Evolutionary conservation across 441 rosid species (phyloP).

Genomic region (California macrophylla): DNA sequence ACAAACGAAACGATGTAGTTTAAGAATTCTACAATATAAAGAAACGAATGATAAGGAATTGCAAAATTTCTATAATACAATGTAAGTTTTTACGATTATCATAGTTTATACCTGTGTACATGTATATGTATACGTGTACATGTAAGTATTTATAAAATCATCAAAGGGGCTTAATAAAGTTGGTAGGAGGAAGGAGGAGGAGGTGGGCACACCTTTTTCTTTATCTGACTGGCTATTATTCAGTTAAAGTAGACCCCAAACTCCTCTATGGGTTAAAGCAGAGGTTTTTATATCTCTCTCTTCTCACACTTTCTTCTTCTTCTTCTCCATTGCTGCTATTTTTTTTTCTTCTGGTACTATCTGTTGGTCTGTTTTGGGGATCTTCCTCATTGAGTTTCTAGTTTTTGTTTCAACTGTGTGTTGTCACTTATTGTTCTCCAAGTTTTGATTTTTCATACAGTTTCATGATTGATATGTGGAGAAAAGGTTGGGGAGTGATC

Average conservation of each 20-base stretch:
- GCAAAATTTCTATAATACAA: too few relatives aligned
- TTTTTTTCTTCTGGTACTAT: background rate
- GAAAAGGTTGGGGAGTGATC: background rate
- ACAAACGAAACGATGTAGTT: too few relatives aligned
- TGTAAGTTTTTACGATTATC: too few relatives aligned
- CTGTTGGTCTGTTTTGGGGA: background rate
- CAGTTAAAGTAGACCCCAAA: slow-evolving; percentile 63
- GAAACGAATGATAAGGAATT: too few relatives aligned
- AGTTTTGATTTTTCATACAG: background rate
- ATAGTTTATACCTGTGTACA: background rate
- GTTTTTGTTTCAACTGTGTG: too few relatives aligned
- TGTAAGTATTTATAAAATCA: slow-evolving; percentile 7
- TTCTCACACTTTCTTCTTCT: slow-evolving; percentile 37
- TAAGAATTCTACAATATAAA: too few relatives aligned
- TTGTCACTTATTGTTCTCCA: background rate
- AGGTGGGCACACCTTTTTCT: slow-evolving; percentile 36
- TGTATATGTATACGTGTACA: background rate
- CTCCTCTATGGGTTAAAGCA: slow-evolving; percentile 40
- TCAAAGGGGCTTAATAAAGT: background rate
- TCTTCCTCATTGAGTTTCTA: background rate
- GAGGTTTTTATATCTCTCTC: slow-evolving; percentile 38
- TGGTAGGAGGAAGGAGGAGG: slow-evolving; percentile 8
- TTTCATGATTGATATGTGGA: background rate
- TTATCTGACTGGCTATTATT: slow-evolving; percentile 36
- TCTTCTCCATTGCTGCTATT: slow-evolving; percentile 24